Conservation (phyloP, 331 rosid species). For the Cydonia oblonga region DNA sequence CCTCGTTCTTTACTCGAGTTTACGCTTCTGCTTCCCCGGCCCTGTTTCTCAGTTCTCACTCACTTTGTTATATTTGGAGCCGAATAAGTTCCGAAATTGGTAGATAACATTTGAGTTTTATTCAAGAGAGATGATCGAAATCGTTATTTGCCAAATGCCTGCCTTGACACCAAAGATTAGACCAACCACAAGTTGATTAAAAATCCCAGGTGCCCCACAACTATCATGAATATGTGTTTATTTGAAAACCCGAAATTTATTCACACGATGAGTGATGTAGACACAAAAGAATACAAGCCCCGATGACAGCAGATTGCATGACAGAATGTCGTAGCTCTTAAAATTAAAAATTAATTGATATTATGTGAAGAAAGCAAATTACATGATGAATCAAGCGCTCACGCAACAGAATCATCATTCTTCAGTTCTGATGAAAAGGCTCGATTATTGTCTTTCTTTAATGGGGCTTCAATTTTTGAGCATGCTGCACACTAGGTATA, state of each 20-base stretch:
- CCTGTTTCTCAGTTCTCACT: background rate
- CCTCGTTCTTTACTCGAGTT: background rate
- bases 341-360: background rate
- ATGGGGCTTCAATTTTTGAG: background rate
- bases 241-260: background rate
- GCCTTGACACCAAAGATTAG: background rate
- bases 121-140: background rate
- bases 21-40: background rate
- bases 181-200: background rate
- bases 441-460: background rate
- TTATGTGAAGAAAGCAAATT: background rate
- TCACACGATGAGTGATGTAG: background rate
- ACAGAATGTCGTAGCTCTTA: background rate
- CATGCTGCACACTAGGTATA: background rate
- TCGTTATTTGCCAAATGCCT: background rate
- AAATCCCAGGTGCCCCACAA: background rate
- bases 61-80: background rate
- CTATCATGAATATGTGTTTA: background rate
- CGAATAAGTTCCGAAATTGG: no score
- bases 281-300: no score
- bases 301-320: background rate
- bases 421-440: no score
- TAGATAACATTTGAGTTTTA: no score
- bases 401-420: no score
- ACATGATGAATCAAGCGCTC: background rate